Evolutionary conservation across 257 asterid genomes (phyloP), one percentile per base, ranked within the genome.

Genomic region (Lavandula angustifolia): DNA sequence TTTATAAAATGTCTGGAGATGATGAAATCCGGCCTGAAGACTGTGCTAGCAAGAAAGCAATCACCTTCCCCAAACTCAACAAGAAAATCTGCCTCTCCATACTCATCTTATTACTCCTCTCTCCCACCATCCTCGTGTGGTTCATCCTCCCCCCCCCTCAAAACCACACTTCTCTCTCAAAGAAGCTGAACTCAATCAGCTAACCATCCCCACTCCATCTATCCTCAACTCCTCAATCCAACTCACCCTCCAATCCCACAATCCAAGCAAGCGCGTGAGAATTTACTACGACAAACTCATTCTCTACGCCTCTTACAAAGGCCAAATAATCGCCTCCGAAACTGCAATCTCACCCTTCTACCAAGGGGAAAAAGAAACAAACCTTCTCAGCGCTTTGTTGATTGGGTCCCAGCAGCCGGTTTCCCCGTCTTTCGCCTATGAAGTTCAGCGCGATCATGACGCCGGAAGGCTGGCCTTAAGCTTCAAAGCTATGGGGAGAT

Each of bases 141-240:
- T 77, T 94, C 12, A 75, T 82, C 60, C 91, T 94, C 56, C 95
- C 80, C 95, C 80, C 47, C 99, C 97, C 4, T 67, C 84, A 1
- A 94, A 90, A 9, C 99, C 99, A 0, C 75, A 75, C 0, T 94
- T 94, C 72, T 79, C 92, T 3, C 84, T 94, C 59, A 77, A 68
- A 67, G 72, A 86, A 66, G 87, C 85, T 3, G 85, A 84, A 12
- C 44, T 94, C 77, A 80, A 83, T 54, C 96, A 78, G 76, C 90
- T 90, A 65, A 86, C 80, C 73, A 89, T 94, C 64, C 60, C 91
- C 0, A 59, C 67, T 0, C 78, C 88, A 0, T 86, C 88, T 62
- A 86, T 84, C 17, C 91, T 90, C 64, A 90, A 87, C 69, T 82
- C 94, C 54, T 87, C 97, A 5, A 82, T 94, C 9, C 92, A 85